Conservation (phyloP, 1,139 yeast genomes). For the Magnusiomyces tetraspermus region DNA sequence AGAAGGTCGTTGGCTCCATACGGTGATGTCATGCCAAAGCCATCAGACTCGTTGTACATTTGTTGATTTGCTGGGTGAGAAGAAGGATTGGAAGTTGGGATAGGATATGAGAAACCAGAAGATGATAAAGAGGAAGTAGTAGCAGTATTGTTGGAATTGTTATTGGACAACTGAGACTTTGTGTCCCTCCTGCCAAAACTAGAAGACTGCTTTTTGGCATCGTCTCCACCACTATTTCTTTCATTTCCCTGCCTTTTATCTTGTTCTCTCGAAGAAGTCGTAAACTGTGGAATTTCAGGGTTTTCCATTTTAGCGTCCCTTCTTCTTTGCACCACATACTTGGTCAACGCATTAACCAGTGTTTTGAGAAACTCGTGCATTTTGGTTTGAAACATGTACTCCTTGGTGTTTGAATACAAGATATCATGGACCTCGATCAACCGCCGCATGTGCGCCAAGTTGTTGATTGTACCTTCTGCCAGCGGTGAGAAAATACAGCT, state of each 20-base stretch:
- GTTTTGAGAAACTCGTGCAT: not conserved
- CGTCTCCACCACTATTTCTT: too few species aligned
- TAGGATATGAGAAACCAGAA: not conserved
- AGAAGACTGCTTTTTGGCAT: too few species aligned
- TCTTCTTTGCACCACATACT: not conserved
- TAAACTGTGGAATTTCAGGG: not conserved
- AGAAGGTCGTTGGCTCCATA: not conserved
- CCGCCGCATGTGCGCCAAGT: not conserved
- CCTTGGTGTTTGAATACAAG: not conserved
- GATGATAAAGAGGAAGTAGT: not conserved
- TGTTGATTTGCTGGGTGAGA: not conserved
- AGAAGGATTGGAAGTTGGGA: not conserved
- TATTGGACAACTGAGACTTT: too few species aligned
- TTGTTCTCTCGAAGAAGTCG: not conserved
- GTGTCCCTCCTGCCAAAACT: too few species aligned
- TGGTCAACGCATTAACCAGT: not conserved
- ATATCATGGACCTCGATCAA: not conserved
- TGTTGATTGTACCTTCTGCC: not conserved
- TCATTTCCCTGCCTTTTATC: not conserved
- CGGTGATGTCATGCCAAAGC: not conserved
- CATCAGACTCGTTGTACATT: not conserved
- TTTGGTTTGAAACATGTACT: not conserved
- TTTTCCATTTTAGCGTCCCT: not conserved
- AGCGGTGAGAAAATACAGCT: constrained; percentile 14
- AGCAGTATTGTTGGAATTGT: too few species aligned